These are phyloP conservation scores for Helenozyma baotianmanensis DNA, from an alignment of 805 yeast species.

Conservation along the genomic window DNA sequence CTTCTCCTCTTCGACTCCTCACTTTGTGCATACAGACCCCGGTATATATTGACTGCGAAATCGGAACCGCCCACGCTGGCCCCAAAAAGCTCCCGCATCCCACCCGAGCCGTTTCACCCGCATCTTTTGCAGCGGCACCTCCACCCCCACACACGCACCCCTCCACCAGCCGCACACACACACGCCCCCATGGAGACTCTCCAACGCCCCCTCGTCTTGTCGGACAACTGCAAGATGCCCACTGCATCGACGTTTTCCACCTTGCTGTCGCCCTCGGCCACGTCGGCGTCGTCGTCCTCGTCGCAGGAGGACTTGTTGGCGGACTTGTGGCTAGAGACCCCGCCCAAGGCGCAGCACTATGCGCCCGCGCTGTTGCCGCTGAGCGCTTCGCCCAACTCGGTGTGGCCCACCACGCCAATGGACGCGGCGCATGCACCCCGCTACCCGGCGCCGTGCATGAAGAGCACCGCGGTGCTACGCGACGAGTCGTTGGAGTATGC, in stretches of 20 bases:
- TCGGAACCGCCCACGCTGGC: no score
- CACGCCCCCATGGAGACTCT: not conserved
- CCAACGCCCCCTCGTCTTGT: no score
- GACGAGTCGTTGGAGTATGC: slow-evolving; percentile 19
- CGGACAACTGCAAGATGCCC: no score
- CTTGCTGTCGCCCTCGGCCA: no score
- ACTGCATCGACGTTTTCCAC: no score
- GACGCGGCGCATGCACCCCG: not conserved
- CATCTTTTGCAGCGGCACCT: no score
- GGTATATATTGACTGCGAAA: slow-evolving; percentile 6
- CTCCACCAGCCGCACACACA: no score
- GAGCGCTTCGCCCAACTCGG: slow-evolving; percentile 6
- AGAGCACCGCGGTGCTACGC: slow-evolving; percentile 22
- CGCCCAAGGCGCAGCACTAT: slow-evolving; percentile 4
- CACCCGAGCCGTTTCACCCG: no score
- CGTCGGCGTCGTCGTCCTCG: slow-evolving; percentile 8
- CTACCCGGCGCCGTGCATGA: slow-evolving; percentile 19
- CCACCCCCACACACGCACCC: no score
- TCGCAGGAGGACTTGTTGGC: slow-evolving; percentile 28
- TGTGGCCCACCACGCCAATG: not conserved
- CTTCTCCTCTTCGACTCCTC: slow-evolving; percentile 15
- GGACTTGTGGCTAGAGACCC: slow-evolving; percentile 28
- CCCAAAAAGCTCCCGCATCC: no score
- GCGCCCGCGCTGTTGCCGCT: slow-evolving; percentile 9
- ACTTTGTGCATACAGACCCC: slow-evolving; percentile 8